phyloP scores from a whole-genome alignment of 805 yeast genomes.

The Spathaspora passalidarum region DNA sequence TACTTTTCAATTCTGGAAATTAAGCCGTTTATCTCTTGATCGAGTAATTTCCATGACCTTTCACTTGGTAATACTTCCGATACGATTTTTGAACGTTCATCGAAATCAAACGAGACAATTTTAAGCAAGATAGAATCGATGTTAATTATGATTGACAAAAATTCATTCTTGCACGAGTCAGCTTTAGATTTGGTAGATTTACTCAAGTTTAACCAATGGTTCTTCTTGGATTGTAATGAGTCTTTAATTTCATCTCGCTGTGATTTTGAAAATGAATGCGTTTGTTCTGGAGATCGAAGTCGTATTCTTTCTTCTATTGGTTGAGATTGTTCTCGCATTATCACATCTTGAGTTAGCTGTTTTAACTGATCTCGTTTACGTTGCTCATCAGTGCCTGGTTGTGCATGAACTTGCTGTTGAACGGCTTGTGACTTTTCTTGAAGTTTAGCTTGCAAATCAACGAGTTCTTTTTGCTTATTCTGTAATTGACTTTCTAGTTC shows the following conservation, averaged over 20 bases:
- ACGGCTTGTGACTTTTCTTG: slow-evolving; percentile 4
- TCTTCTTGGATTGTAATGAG: slow-evolving; percentile 11
- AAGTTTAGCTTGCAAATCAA: slow-evolving; percentile 5
- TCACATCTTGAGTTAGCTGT: slow-evolving; percentile 18
- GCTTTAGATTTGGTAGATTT: slow-evolving; percentile 14
- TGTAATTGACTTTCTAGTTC: slow-evolving; percentile 8
- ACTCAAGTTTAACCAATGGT: slow-evolving; percentile 20
- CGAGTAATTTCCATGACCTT: slow-evolving; percentile 26
- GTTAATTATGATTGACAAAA: slow-evolving; percentile 20
- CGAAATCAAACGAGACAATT: slow-evolving; percentile 28
- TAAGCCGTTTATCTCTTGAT: slow-evolving; percentile 19
- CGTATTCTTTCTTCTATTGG: slow-evolving; percentile 5
- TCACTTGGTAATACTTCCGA: slow-evolving; percentile 26
- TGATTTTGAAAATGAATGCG: neutral
- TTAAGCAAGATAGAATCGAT: slow-evolving; percentile 26
- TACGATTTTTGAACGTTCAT: slow-evolving; percentile 27
- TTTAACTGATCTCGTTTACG: slow-evolving; percentile 16
- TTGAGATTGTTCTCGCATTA: slow-evolving; percentile 11
- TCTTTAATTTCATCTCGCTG: slow-evolving; percentile 11
- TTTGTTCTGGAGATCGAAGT: neutral
- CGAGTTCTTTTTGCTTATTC: slow-evolving; percentile 8
- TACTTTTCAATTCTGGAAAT: slow-evolving; percentile 12
- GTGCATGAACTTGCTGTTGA: no score
- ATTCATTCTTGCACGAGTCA: slow-evolving; percentile 13
- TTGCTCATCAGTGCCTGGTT: slow-evolving; percentile 7